phyloP scores from a whole-genome alignment of 2,329 filamentous ascomycete species.

The Talaromyces rugulosus region DNA sequence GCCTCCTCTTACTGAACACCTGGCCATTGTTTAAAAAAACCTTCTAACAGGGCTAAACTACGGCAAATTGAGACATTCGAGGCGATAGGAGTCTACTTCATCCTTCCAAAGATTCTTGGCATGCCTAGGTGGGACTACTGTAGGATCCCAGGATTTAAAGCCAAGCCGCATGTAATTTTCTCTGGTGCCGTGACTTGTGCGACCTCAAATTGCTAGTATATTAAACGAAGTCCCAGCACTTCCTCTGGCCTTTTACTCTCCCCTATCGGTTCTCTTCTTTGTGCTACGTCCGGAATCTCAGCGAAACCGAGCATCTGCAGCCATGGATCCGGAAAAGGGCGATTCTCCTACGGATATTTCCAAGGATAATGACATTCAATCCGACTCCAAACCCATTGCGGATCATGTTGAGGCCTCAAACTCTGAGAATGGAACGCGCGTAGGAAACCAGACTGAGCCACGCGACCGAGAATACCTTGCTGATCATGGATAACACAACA shows the following conservation, averaged over 20 bases:
- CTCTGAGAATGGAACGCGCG: not conserved
- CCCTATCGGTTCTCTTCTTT: not conserved
- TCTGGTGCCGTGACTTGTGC: not conserved
- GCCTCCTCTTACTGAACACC: not conserved
- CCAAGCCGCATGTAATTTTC: not conserved
- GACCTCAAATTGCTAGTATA: not conserved
- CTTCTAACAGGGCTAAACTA: not conserved
- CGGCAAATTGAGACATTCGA: not conserved
- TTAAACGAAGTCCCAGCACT: not conserved
- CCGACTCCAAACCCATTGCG: slow-evolving; percentile 5
- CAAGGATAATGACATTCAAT: not conserved
- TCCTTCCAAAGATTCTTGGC: not conserved
- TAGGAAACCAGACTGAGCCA: not conserved
- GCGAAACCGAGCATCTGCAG: not conserved
- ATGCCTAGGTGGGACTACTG: not conserved
- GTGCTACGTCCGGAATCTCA: not conserved
- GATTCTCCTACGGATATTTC: not conserved
- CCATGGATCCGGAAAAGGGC: not conserved
- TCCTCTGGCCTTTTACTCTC: not conserved
- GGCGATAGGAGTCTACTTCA: not conserved
- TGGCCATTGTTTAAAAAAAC: not conserved
- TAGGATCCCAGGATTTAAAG: not conserved
- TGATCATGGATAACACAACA: slow-evolving; percentile 25
- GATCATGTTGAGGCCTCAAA: not conserved
- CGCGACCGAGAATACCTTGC: not conserved